Evolutionary conservation across 163 green algal species (phyloP).

Genomic region (Prototheca cutis): DNA sequence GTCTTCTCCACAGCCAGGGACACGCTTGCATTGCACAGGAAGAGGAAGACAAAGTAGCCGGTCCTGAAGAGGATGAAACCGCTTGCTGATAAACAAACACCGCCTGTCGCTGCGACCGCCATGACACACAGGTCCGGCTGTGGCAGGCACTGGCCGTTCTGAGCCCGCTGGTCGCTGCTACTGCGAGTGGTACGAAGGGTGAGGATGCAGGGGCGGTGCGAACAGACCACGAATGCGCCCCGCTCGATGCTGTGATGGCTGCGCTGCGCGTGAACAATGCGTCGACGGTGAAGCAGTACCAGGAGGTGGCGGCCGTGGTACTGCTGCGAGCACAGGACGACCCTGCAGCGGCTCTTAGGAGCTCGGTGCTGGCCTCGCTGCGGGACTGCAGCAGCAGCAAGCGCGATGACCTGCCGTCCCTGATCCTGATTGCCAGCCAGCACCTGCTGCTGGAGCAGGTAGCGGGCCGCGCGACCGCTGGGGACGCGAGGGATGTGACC

Average conservation of each 20-base stretch:
- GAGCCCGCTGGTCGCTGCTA: conserved; percentile 14
- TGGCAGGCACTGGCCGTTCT: conserved; percentile 50
- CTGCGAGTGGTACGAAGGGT: too few species aligned
- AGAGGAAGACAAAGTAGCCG: too few species aligned
- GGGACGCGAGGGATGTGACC: not conserved
- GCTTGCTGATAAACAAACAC: too few species aligned
- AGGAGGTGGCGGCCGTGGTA: conserved; percentile 24
- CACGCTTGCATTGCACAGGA: too few species aligned
- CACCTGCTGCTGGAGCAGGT: not conserved
- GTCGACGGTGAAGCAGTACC: conserved; percentile 46
- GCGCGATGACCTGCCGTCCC: conserved; percentile 13
- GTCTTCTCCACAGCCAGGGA: too few species aligned
- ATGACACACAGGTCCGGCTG: conserved; percentile 38
- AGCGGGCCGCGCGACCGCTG: not conserved
- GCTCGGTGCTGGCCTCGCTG: conserved; percentile 17
- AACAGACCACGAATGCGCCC: not conserved
- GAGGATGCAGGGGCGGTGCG: conserved; percentile 2
- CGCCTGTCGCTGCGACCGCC: too few species aligned
- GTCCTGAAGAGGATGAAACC: too few species aligned
- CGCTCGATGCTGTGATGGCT: conserved; percentile 10
- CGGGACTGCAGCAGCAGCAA: conserved; percentile 9
- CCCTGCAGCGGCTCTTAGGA: conserved; percentile 1
- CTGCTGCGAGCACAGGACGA: conserved; percentile 24
- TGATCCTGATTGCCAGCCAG: conserved; percentile 24
- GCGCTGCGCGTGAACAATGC: conserved; percentile 23